A percentile compares a stretch with the other conserved stretches of the same genome.
Evolutionary conservation across 2,329 filamentous ascomycete species (phyloP).

Genomic region (Colletotrichum eleusines): DNA sequence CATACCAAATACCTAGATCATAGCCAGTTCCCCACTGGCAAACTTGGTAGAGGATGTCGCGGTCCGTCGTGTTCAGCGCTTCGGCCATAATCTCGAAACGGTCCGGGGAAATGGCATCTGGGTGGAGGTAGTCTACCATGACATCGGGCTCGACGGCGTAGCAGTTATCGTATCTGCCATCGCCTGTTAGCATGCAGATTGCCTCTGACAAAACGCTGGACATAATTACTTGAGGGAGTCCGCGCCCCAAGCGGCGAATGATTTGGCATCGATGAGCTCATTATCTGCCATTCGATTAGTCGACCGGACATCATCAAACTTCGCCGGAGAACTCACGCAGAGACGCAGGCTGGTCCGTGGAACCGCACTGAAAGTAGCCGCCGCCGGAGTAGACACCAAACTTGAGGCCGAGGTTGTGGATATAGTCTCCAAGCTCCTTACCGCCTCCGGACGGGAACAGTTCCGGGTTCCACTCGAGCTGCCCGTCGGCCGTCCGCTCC

Average conservation of each 20-base stretch:
- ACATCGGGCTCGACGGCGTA: slow-evolving; percentile 57
- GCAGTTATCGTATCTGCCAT: slow-evolving; percentile 60
- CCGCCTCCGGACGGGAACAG: slow-evolving; percentile 64
- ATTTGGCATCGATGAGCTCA: slow-evolving; percentile 56
- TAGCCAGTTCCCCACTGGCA: slow-evolving; percentile 66
- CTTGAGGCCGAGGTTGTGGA: slow-evolving; percentile 61
- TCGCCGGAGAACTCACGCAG: slow-evolving; percentile 50
- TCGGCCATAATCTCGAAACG: slow-evolving; percentile 62
- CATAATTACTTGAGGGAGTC: slow-evolving; percentile 70
- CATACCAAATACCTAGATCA: slow-evolving; percentile 59
- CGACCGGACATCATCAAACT: no score
- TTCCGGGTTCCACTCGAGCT: slow-evolving; percentile 62
- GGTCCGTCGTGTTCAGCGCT: slow-evolving; percentile 54
- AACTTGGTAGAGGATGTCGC: slow-evolving; percentile 61
- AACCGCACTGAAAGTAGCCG: slow-evolving; percentile 59
- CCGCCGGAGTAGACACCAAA: slow-evolving; percentile 68
- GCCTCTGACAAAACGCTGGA: background rate
- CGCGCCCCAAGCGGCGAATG: slow-evolving; percentile 58
- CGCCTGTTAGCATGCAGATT: fast-evolving
- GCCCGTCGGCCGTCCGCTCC: slow-evolving; percentile 56
- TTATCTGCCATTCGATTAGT: slow-evolving; percentile 47
- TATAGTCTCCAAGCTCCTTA: slow-evolving; percentile 59
- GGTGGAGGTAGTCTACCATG: slow-evolving; percentile 57
- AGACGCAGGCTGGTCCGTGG: slow-evolving; percentile 56
- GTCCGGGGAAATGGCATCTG: slow-evolving; percentile 53